A percentile compares a stretch with the other conserved stretches of the same genome.
Evolutionary conservation across 805 yeast genomes (phyloP).

Genomic region (Candida sphagnicola): DNA sequence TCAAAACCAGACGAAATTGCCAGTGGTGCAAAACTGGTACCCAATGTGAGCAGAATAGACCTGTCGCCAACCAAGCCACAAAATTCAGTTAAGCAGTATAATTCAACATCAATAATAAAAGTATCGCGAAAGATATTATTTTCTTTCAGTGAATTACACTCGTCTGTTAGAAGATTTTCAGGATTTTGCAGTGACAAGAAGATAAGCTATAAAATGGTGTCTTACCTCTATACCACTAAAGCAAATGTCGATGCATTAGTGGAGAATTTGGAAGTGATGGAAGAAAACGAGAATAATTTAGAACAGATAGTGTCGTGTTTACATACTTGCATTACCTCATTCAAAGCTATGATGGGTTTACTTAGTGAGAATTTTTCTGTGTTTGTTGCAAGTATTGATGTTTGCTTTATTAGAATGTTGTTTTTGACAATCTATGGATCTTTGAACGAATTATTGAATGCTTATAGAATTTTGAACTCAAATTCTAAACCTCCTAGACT

Average conservation of each 20-base stretch:
- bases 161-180: conserved; percentile 52
- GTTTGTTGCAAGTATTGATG: conserved; percentile 56
- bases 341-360: conserved; percentile 47
- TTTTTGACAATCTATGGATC: conserved; percentile 59
- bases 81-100: conserved; percentile 7
- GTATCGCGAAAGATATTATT: conserved; percentile 60
- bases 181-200: conserved; percentile 56
- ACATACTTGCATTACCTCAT: conserved; percentile 38
- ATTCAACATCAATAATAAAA: conserved; percentile 26
- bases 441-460: conserved; percentile 63
- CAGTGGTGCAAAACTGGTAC: background rate
- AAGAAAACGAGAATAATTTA: conserved; percentile 27
- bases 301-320: conserved; percentile 28
- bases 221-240: conserved; percentile 48
- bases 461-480: conserved; percentile 44
- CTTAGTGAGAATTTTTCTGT: conserved; percentile 45
- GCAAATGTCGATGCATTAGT: conserved; percentile 54
- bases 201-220: conserved; percentile 50
- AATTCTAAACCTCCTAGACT: conserved; percentile 7
- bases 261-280: conserved; percentile 49
- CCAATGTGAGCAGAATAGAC: conserved; percentile 1
- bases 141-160: conserved; percentile 62
- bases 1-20: conserved; percentile 1
- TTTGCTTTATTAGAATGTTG: conserved; percentile 61
- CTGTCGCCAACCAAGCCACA: conserved; percentile 9